These are phyloP conservation scores for Pichia terricola DNA, from an alignment of 1,139 yeast genomes.

Conservation along the genomic window DNA sequence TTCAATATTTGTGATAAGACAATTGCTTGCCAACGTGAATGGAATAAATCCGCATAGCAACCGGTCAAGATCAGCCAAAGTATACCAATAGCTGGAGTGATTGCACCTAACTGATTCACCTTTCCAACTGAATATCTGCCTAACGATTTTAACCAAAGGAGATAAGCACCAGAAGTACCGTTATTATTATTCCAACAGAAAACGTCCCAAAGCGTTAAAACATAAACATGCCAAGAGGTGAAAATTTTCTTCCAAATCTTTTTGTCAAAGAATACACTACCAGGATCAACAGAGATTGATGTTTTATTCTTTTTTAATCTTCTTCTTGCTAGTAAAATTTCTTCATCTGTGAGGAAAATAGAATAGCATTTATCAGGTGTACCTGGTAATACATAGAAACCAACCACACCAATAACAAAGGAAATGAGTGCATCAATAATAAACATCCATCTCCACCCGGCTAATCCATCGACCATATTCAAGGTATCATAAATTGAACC, in stretches of 20 bases:
- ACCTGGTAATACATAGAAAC: conserved; percentile 5
- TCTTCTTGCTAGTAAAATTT: background rate
- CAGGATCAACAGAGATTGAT: conserved; percentile 11
- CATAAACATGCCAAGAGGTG: conserved; percentile 44
- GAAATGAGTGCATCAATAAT: conserved; percentile 63
- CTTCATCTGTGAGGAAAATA: background rate
- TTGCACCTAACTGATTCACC: conserved; percentile 35
- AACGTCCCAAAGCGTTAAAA: conserved; percentile 33
- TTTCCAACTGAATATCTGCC: conserved; percentile 31
- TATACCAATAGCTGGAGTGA: conserved; percentile 45
- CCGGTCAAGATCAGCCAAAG: conserved; percentile 38
- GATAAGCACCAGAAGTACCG: conserved; percentile 44
- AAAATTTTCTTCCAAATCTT: conserved; percentile 41
- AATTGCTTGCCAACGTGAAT: conserved; percentile 38
- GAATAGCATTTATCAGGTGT: conserved; percentile 2
- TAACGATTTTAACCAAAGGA: conserved; percentile 43
- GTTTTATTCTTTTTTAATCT: conserved; percentile 25
- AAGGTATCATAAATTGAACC: conserved; percentile 28
- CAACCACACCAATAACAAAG: conserved; percentile 22
- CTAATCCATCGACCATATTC: conserved; percentile 43
- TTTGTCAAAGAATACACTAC: conserved; percentile 27
- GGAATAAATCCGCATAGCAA: conserved; percentile 39
- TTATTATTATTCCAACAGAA: conserved; percentile 35
- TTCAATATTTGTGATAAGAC: conserved; percentile 33
- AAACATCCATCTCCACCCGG: conserved; percentile 76